Evolutionary conservation across 345 rosid genomes (phyloP).

Genomic region (Rhizophora mangle): DNA sequence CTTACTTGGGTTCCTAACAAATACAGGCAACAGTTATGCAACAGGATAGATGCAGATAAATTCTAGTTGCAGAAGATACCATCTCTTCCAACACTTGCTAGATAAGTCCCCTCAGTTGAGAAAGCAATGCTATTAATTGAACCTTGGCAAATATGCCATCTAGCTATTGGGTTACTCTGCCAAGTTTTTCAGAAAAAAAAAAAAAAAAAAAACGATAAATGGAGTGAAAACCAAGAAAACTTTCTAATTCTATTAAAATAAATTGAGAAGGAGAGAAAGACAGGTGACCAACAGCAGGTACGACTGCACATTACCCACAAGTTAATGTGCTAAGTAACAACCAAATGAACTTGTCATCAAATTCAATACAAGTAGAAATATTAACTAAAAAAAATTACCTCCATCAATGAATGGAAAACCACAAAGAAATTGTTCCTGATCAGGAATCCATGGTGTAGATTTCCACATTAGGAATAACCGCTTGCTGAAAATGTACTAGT

Average conservation of each 20-base stretch:
- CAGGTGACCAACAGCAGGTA: not conserved
- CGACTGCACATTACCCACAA: not conserved
- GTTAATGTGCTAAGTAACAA: not conserved
- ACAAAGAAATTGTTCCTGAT: not conserved
- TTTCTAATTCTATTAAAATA: not conserved
- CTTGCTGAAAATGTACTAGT: not conserved
- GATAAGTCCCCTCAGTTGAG: constrained; percentile 76
- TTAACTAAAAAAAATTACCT: not conserved
- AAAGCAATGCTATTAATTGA: constrained; percentile 84
- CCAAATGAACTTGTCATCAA: not conserved
- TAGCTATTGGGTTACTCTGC: constrained; percentile 96
- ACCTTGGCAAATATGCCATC: constrained; percentile 99
- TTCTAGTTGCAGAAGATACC: constrained; percentile 41
- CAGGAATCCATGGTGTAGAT: not conserved
- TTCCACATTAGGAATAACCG: not conserved
- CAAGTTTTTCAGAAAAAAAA: constrained; percentile 26
- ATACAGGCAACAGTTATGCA: constrained; percentile 1
- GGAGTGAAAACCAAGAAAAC: constrained; percentile 7
- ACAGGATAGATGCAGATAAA: not conserved
- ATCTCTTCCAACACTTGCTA: constrained; percentile 98
- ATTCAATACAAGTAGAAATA: not conserved
- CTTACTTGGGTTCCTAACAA: constrained; percentile 3
- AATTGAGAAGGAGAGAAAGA: not conserved
- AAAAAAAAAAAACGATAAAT: constrained; percentile 5
- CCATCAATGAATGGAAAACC: not conserved